These are phyloP conservation scores for Aspergillus flavus DNA, from an alignment of 2,329 filamentous ascomycete genomes.

Conservation along the genomic window DNA sequence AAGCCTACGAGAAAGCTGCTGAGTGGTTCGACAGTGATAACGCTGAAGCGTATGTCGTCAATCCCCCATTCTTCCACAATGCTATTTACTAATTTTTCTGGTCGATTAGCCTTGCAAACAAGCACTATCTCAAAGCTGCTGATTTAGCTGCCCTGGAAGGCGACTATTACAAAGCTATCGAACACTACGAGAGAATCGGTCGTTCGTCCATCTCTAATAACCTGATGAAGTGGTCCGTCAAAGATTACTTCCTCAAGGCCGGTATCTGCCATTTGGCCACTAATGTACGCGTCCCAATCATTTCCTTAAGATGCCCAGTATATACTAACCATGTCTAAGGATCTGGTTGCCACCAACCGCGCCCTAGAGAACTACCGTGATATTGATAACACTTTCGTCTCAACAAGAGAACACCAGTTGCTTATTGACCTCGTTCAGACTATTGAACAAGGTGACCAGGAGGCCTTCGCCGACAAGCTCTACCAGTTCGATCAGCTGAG, in stretches of 20 bases:
- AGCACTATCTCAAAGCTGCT: constrained; percentile 88
- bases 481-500: constrained; percentile 90
- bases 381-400: constrained; percentile 73
- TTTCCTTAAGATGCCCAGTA: not conserved
- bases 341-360: constrained; percentile 75
- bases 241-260: constrained; percentile 93
- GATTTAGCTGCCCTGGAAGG: constrained; percentile 80
- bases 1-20: constrained; percentile 82
- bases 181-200: constrained; percentile 82
- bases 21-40: constrained; percentile 89
- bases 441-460: constrained; percentile 76
- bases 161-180: constrained; percentile 83
- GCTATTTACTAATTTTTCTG: not conserved
- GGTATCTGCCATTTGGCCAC: constrained; percentile 84
- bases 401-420: constrained; percentile 79
- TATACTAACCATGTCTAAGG: constrained; percentile 45
- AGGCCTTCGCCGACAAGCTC: constrained; percentile 80
- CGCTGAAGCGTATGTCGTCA: constrained; percentile 66
- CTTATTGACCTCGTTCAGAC: constrained; percentile 75
- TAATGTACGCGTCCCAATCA: constrained; percentile 38
- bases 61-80: not conserved
- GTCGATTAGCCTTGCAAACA: constrained; percentile 74
- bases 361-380: constrained; percentile 83
- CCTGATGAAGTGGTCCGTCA: constrained; percentile 89
- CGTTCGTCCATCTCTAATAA: constrained; percentile 80